These are phyloP conservation scores for Neurospora sp. DNA, from an alignment of 495 filamentous ascomycete species.

Conservation along the genomic window DNA sequence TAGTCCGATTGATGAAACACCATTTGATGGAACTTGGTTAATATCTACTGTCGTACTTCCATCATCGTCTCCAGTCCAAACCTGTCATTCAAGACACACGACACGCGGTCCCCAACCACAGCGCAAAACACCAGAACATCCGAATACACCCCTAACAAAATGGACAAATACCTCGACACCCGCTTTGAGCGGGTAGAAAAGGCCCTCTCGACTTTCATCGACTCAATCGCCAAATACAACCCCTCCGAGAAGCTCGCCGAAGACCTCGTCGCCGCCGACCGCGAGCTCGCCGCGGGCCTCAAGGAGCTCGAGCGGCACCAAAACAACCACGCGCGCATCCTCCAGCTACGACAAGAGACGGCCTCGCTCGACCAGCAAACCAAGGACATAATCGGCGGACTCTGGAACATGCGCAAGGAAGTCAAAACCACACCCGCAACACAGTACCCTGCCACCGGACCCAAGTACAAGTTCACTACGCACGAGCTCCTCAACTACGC, in stretches of 20 bases:
- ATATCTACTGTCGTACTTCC: neutral
- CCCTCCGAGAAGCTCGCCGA: conserved; percentile 53
- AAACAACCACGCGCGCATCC: conserved; percentile 52
- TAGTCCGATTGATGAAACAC: too few species aligned
- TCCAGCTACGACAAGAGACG: conserved; percentile 50
- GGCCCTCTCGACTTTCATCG: conserved; percentile 54
- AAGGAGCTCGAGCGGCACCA: conserved; percentile 60
- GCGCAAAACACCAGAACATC: neutral
- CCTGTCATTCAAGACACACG: neutral
- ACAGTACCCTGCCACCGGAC: conserved; percentile 29
- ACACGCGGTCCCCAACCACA: neutral
- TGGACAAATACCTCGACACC: conserved; percentile 49
- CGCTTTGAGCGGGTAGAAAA: conserved; percentile 61
- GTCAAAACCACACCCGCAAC: conserved; percentile 50
- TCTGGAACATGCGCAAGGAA: conserved; percentile 59
- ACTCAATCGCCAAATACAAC: conserved; percentile 70
- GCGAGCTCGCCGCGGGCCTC: conserved; percentile 48
- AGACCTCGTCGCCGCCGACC: conserved; percentile 59
- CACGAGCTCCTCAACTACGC: conserved; percentile 63
- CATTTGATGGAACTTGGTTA: too few species aligned
- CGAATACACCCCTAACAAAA: conserved; percentile 11
- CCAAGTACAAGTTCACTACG: conserved; percentile 43
- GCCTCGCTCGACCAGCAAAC: conserved; percentile 50
- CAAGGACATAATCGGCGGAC: conserved; percentile 45
- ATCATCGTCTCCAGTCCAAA: neutral